phyloP scores from a whole-genome alignment of 2,329 filamentous ascomycete species.

The Verticillium tricorpus region DNA sequence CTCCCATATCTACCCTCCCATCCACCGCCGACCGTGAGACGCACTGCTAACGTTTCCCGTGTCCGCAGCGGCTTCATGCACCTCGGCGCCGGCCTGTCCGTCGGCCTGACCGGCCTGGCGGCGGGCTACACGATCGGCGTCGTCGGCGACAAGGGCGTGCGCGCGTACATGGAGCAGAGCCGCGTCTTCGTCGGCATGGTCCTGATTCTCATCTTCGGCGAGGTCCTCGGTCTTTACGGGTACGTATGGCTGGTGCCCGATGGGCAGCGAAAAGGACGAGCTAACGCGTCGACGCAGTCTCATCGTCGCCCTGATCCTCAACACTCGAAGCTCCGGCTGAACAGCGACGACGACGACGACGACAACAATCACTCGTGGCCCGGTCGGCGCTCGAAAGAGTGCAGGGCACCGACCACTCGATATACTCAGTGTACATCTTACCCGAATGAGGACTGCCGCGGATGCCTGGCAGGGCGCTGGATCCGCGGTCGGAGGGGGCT shows the following conservation, averaged over 20 bases:
- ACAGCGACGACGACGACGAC: not conserved
- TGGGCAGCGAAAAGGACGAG: not conserved
- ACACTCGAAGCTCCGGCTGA: slow-evolving; percentile 46
- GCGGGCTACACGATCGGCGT: slow-evolving; percentile 96
- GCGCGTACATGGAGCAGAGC: slow-evolving; percentile 94
- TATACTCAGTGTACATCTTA: not conserved
- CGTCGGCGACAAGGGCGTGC: slow-evolving; percentile 89
- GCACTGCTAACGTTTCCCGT: slow-evolving; percentile 11
- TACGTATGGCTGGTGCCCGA: slow-evolving; percentile 37
- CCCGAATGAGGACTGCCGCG: not conserved
- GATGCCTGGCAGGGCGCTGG: not conserved
- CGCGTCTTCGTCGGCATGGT: slow-evolving; percentile 98
- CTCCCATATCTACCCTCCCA: not conserved
- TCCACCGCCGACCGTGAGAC: not conserved
- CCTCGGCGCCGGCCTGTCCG: slow-evolving; percentile 81
- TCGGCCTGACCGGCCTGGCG: slow-evolving; percentile 87
- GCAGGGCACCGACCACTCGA: not conserved
- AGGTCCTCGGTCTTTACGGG: slow-evolving; percentile 96
- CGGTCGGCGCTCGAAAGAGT: not conserved
- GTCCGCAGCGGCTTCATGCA: slow-evolving; percentile 80
- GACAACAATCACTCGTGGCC: not conserved
- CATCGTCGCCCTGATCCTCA: slow-evolving; percentile 89
- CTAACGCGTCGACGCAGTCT: slow-evolving; percentile 48
- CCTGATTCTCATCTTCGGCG: slow-evolving; percentile 95
- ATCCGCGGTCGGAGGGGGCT: not conserved